Conservation (phyloP, 108 stramenopile genomes). For the Aurantiochytrium sp. region DNA sequence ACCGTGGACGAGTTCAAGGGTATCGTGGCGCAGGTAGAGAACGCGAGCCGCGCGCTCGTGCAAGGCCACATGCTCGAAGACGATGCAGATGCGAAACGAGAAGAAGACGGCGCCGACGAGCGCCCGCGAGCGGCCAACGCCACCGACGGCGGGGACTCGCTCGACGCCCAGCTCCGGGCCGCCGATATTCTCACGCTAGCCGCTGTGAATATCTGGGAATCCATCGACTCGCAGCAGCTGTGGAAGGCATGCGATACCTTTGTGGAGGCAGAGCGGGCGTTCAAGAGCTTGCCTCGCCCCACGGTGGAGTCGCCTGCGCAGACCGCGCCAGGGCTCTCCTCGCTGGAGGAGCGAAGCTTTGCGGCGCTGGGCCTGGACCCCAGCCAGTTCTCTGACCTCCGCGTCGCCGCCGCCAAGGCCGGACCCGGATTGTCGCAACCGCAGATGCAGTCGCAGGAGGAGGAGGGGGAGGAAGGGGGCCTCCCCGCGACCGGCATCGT, state of each 20-base stretch:
- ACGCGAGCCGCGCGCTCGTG: neutral
- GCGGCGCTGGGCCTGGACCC: neutral
- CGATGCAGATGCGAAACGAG: neutral
- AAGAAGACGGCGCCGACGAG: too few relatives aligned
- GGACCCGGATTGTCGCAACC: neutral
- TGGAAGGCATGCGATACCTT: slow-evolving; percentile 26
- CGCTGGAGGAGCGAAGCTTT: neutral
- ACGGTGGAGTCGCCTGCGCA: too few relatives aligned
- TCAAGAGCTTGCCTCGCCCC: neutral
- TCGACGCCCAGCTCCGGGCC: neutral
- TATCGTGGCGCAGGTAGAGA: neutral
- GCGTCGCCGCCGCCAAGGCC: neutral
- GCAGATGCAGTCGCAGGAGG: too few relatives aligned
- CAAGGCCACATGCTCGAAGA: neutral
- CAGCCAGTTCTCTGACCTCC: neutral
- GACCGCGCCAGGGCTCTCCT: neutral
- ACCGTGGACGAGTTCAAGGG: slow-evolving; percentile 25
- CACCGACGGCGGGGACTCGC: neutral
- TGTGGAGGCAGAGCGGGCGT: neutral
- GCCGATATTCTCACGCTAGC: neutral
- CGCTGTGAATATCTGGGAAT: slow-evolving; percentile 16
- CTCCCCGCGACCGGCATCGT: too few relatives aligned
- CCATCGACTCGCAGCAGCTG: neutral
- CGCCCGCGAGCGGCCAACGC: too few relatives aligned
- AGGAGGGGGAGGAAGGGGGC: too few relatives aligned